A percentile compares a stretch with the other conserved stretches of the same genome.
Evolutionary conservation across 225 moss, liverwort and hornwort species (phyloP).

Genomic region (Anthoceros angustus): DNA sequence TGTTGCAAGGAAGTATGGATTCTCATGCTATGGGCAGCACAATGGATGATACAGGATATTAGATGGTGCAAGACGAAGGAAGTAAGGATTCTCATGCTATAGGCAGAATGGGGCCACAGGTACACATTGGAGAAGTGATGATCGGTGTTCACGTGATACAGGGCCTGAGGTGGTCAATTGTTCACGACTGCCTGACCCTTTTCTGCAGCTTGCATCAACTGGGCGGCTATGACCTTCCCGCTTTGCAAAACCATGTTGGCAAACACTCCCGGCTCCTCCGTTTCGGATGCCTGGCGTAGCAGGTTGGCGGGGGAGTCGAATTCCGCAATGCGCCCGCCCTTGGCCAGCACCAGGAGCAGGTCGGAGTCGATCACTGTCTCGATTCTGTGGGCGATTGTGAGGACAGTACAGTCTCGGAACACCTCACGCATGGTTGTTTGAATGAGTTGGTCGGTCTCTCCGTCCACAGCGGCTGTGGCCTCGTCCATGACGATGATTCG

Average conservation of each 20-base stretch:
- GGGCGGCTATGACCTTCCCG: not conserved
- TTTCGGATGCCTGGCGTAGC: constrained; percentile 4
- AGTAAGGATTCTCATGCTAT: too few relatives aligned
- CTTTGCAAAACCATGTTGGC: not conserved
- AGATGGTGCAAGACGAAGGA: too few relatives aligned
- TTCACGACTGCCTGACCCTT: not conserved
- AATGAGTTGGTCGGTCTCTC: not conserved
- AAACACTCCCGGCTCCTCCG: not conserved
- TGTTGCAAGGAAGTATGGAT: too few relatives aligned
- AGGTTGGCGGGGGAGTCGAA: constrained; percentile 30
- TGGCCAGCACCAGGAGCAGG: constrained; percentile 12
- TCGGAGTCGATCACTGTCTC: constrained; percentile 10
- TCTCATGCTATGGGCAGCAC: too few relatives aligned
- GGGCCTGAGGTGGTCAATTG: too few relatives aligned
- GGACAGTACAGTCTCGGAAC: constrained; percentile 1
- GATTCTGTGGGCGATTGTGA: constrained; percentile 18
- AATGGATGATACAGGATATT: too few relatives aligned
- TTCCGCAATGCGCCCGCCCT: constrained; percentile 20
- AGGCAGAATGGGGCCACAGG: too few relatives aligned
- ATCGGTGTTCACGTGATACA: too few relatives aligned
- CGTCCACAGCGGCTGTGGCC: not conserved
- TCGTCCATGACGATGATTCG: not conserved
- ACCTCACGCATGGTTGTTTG: constrained; percentile 1
- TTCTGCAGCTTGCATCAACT: not conserved
- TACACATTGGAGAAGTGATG: too few relatives aligned